Evolutionary conservation across 371 early-diverging fungal genomes (phyloP), one percentile per base, ranked within the genome.

Genomic region (Furculomyces boomerangus): DNA sequence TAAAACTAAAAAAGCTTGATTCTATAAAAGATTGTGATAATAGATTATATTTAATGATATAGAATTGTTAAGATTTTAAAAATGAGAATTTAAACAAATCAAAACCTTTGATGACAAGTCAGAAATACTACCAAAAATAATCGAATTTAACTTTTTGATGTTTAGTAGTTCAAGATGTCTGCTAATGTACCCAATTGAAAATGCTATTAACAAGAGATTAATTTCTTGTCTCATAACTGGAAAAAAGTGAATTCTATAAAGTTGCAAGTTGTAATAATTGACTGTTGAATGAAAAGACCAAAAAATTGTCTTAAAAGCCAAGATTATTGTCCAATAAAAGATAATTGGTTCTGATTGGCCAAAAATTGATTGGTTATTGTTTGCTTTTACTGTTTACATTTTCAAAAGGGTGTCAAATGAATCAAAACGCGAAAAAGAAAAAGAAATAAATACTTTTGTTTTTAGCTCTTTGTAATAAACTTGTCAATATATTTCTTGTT

Each of bases 151-250:
- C 40, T 66, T 65, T 45, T 47, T 57, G 58, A 65, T 60, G 57
- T 68, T 67, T 44, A 68, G 60, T 29, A 67, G 61, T 50, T 66
- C 66, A 58, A 68, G 66, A 35, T 68, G 68, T 32, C 68, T 65
- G 2, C 68, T 67, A 25, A 68, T 63, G 46, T 63, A 68, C 24
- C 68, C 68, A 37, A 68, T 60, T 24, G 66, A 63, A 52, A 68
- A 68, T 20, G 68, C 68, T 35, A 68, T 67, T 16, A 68, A 60
- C 26, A 68, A 60, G 32, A 68, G 57, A 25, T 67, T 65, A 45
- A 55, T 61, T 57, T 68, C 66, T 57, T 68, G 66, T 32, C 63
- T 62, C 68, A 68, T 68, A 50, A 48, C 43, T 43, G 43, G n/a
- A 43, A 10, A 35, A 35, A 35, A 10, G 16, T 35, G 35, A 16